Conservation (phyloP, 148 eudicot genomes). For the Drosera capensis region DNA sequence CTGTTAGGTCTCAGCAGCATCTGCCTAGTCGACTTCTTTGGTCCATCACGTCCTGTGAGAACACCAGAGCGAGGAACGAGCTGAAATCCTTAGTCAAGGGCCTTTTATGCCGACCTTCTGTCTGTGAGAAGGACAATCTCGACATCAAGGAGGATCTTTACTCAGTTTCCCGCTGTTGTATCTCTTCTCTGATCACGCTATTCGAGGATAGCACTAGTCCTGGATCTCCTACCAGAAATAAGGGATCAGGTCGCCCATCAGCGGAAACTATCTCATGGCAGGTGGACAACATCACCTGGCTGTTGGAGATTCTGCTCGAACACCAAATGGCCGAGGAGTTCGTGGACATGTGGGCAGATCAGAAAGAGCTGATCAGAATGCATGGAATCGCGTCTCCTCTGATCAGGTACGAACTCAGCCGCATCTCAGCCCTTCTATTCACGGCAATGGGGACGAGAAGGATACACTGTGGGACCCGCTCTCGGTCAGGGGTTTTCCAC, state of each 20-base stretch:
- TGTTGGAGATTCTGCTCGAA: constrained; percentile 70
- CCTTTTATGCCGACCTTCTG: constrained; percentile 63
- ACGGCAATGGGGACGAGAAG: constrained; percentile 73
- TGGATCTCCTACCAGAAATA: constrained; percentile 11
- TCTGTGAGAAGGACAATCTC: constrained; percentile 41
- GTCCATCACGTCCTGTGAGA: constrained; percentile 44
- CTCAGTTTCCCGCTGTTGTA: constrained; percentile 41
- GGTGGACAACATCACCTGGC: constrained; percentile 78
- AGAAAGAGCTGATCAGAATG: constrained; percentile 38
- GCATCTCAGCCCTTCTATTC: constrained; percentile 64
- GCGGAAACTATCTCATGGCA: constrained; percentile 58
- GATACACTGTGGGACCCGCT: constrained; percentile 53
- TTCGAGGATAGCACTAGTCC: constrained; percentile 27
- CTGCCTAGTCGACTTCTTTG: constrained; percentile 49
- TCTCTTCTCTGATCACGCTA: constrained; percentile 29
- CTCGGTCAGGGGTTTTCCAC: constrained; percentile 34
- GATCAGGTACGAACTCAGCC: constrained; percentile 84
- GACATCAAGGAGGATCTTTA: constrained; percentile 65
- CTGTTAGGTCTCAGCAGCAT: constrained; percentile 31
- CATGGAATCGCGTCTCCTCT: constrained; percentile 53
- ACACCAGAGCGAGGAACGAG: constrained; percentile 64
- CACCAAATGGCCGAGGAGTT: constrained; percentile 78
- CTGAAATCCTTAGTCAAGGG: constrained; percentile 71
- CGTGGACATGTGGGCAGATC: constrained; percentile 59
- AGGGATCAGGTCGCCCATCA: constrained; percentile 31